Conservation (phyloP, 495 filamentous ascomycete species). For the Glarea lozoyensis region DNA sequence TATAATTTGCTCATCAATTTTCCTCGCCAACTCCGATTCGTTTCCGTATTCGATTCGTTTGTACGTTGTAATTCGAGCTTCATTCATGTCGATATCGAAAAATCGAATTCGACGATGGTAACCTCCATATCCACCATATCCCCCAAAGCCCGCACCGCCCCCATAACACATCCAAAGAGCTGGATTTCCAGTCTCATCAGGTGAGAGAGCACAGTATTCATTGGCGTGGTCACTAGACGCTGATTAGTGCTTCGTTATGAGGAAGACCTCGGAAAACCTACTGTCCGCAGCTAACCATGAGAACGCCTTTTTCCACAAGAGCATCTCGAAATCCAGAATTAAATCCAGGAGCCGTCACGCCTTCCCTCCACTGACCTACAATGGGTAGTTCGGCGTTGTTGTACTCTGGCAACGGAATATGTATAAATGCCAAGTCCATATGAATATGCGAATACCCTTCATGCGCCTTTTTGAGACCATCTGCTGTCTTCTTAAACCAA, state of each 20-base stretch:
- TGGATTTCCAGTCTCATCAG: slow-evolving; percentile 40
- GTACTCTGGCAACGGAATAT: slow-evolving; percentile 93
- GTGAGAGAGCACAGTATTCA: slow-evolving; percentile 80
- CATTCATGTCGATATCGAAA: slow-evolving; percentile 88
- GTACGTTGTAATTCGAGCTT: slow-evolving; percentile 79
- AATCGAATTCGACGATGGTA: slow-evolving; percentile 78
- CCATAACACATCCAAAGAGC: slow-evolving; percentile 99
- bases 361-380: slow-evolving; percentile 63
- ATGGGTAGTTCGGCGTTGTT: slow-evolving; percentile 36
- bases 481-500: slow-evolving; percentile 79
- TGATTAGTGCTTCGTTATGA: slow-evolving; percentile 7
- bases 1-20: slow-evolving; percentile 78
- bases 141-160: slow-evolving; percentile 81
- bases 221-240: slow-evolving; percentile 76
- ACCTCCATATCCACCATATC: slow-evolving; percentile 82
- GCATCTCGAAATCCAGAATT: slow-evolving; percentile 87
- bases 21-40: slow-evolving; percentile 57
- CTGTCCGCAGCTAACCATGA: slow-evolving; percentile 88
- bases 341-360: slow-evolving; percentile 73
- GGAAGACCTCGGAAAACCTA: slow-evolving; percentile 33
- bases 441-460: slow-evolving; percentile 82
- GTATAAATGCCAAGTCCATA: slow-evolving; percentile 94
- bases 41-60: slow-evolving; percentile 83
- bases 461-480: slow-evolving; percentile 57
- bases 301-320: slow-evolving; percentile 70